These are phyloP conservation scores for Cucurbitaria berberidis DNA, from an alignment of 2,329 filamentous ascomycete species.

Conservation along the genomic window DNA sequence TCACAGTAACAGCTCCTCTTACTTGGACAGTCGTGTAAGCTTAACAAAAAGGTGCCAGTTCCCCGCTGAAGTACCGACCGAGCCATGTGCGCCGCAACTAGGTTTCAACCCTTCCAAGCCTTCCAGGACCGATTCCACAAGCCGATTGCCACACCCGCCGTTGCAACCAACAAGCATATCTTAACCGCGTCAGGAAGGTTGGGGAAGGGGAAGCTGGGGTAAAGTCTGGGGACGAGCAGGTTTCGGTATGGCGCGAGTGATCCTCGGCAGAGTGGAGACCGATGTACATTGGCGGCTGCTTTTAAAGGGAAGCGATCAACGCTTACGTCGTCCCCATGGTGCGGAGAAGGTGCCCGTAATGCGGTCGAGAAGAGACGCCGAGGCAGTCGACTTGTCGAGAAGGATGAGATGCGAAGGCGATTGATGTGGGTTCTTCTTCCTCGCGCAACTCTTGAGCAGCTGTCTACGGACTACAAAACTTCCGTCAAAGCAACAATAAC, in stretches of 20 bases:
- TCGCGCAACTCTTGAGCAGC: no score
- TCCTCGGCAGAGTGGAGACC: constrained; percentile 23
- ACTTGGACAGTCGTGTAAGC: neutral
- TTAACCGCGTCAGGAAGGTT: constrained; percentile 18
- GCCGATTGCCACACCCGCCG: constrained; percentile 8
- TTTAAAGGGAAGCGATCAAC: constrained; percentile 12
- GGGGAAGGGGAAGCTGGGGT: constrained; percentile 28
- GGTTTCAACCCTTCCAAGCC: constrained; percentile 5
- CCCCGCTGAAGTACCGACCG: constrained; percentile 16
- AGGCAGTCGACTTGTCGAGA: neutral
- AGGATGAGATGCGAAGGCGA: neutral
- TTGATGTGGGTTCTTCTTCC: no score
- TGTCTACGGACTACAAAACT: no score
- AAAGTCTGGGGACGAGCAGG: constrained; percentile 21
- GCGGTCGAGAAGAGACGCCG: neutral
- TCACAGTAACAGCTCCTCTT: neutral
- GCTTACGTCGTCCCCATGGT: neutral
- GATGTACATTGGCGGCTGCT: constrained; percentile 8
- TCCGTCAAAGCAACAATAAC: no score
- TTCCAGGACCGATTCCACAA: constrained; percentile 12
- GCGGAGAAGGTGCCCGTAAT: neutral
- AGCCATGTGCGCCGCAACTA: constrained; percentile 16
- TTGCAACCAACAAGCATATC: constrained; percentile 22
- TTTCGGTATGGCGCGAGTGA: constrained; percentile 7
- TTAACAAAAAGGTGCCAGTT: neutral